These are phyloP conservation scores for Kockovaella imperatae DNA, from an alignment of 768 basidiomycete species.

Conservation along the genomic window DNA sequence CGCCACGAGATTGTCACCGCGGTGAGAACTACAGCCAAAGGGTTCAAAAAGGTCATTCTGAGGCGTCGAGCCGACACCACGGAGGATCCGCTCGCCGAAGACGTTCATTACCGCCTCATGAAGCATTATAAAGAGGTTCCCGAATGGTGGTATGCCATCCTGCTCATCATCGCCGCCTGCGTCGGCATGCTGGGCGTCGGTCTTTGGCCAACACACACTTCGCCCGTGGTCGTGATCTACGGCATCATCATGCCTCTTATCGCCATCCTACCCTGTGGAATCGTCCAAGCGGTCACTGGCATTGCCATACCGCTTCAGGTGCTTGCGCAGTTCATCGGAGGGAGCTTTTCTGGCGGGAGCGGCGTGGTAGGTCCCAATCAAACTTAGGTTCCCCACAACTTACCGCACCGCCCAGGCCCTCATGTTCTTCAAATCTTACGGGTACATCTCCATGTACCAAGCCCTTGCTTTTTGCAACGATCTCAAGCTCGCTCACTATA, in stretches of 20 bases:
- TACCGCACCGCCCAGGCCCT: neutral
- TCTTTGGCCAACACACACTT: conserved; percentile 26
- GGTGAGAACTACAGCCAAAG: neutral
- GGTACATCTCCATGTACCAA: conserved; percentile 55
- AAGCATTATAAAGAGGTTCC: conserved; percentile 38
- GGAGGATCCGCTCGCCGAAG: no score
- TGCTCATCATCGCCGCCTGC: no score
- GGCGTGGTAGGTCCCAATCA: no score
- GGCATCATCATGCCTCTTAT: conserved; percentile 45
- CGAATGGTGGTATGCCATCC: conserved; percentile 62
- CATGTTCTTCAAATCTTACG: conserved; percentile 49
- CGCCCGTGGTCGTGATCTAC: conserved; percentile 24
- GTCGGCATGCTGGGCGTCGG: conserved; percentile 24
- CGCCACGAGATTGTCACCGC: neutral
- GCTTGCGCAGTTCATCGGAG: conserved; percentile 12
- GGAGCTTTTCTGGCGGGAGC: conserved; percentile 2
- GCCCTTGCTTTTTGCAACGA: conserved; percentile 61
- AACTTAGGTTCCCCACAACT: no score
- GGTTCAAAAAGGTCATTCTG: no score
- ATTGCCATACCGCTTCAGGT: neutral
- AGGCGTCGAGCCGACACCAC: no score
- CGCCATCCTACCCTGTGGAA: conserved; percentile 55
- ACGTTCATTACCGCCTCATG: conserved; percentile 7
- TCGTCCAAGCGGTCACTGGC: conserved; percentile 60
- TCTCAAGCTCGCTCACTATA: conserved; percentile 56